A percentile compares a stretch with the other conserved stretches of the same genome.
Evolutionary conservation across 305 asterid species (phyloP).

Genomic region (Rubia peregrina): DNA sequence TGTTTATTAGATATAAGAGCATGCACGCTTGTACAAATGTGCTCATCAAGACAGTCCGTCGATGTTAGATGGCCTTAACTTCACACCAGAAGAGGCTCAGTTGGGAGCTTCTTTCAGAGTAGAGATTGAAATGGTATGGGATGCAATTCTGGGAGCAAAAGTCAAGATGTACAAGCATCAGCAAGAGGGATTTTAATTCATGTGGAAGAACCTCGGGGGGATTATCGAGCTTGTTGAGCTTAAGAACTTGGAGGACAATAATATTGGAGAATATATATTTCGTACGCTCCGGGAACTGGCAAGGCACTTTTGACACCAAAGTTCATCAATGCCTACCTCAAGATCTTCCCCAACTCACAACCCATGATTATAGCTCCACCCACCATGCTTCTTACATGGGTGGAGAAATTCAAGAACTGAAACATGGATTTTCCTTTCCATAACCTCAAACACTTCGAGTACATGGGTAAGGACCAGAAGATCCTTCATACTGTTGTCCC

Average conservation of each 20-base stretch:
- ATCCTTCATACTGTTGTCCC: constrained; percentile 8
- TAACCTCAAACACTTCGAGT: constrained; percentile 40
- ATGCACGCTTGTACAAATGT: neutral
- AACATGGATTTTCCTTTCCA: constrained; percentile 42
- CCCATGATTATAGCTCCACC: constrained; percentile 56
- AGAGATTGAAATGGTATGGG: constrained; percentile 49
- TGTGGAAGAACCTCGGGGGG: constrained; percentile 65
- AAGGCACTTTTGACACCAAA: constrained; percentile 52
- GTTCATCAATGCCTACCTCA: constrained; percentile 43
- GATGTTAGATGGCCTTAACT: neutral
- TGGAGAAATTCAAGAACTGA: constrained; percentile 66
- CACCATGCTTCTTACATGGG: constrained; percentile 64
- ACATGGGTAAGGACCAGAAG: constrained; percentile 27
- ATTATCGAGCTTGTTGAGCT: constrained; percentile 36
- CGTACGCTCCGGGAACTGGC: constrained; percentile 74
- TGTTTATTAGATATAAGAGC: neutral
- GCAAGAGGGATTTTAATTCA: constrained; percentile 59
- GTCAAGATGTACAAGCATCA: constrained; percentile 59
- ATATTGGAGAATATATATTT: constrained; percentile 61
- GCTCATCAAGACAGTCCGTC: neutral
- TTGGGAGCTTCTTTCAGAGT: neutral
- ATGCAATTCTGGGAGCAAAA: constrained; percentile 31
- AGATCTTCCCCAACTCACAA: constrained; percentile 38
- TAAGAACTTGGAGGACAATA: constrained; percentile 19
- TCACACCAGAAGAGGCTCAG: neutral